phyloP scores from a whole-genome alignment of 2,329 filamentous ascomycete species.

The Thielaviopsis populi region DNA sequence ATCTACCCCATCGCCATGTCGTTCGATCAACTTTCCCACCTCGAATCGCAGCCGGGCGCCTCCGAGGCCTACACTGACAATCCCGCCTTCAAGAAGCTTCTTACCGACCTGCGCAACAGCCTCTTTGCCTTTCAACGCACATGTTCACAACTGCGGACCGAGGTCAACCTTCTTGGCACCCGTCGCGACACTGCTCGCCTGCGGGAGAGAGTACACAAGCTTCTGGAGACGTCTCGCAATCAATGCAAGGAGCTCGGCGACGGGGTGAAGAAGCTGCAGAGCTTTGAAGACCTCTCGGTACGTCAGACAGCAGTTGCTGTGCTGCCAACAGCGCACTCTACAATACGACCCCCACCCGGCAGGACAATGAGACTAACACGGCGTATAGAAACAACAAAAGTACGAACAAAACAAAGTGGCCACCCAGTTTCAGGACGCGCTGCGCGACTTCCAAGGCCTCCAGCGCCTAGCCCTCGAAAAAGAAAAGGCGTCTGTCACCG shows the following conservation, averaged over 20 bases:
- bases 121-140: slow-evolving; percentile 81
- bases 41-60: slow-evolving; percentile 60
- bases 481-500: slow-evolving; percentile 70
- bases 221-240: slow-evolving; percentile 72
- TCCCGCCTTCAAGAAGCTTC: slow-evolving; percentile 75
- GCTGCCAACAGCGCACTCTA: neutral
- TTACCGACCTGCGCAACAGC: slow-evolving; percentile 70
- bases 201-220: slow-evolving; percentile 74
- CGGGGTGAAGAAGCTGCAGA: slow-evolving; percentile 80
- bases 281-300: slow-evolving; percentile 72
- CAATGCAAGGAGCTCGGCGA: slow-evolving; percentile 87
- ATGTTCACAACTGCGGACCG: slow-evolving; percentile 68
- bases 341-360: neutral
- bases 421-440: slow-evolving; percentile 76
- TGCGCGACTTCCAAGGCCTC: slow-evolving; percentile 84
- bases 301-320: neutral
- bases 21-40: slow-evolving; percentile 69
- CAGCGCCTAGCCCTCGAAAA: slow-evolving; percentile 85
- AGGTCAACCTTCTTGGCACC: slow-evolving; percentile 75
- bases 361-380: neutral
- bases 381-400: slow-evolving; percentile 68
- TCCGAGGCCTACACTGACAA: slow-evolving; percentile 66
- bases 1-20: slow-evolving; percentile 52
- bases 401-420: slow-evolving; percentile 93
- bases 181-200: slow-evolving; percentile 82